Evolutionary conservation across 192 early-diverging fungal species (phyloP).

Genomic region (Backusella mclennaniae): DNA sequence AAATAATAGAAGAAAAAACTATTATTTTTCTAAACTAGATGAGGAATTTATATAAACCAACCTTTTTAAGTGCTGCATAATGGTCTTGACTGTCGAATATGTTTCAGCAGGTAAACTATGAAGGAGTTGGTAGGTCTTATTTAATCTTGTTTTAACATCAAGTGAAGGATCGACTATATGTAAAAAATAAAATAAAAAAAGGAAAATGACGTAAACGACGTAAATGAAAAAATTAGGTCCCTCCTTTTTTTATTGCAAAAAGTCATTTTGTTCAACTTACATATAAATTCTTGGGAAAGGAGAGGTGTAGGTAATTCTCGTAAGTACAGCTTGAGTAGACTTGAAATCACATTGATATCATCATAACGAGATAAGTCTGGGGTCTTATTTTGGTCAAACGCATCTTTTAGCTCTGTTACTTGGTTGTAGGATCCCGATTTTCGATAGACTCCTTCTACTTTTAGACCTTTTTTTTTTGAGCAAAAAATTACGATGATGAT

Average conservation of each 20-base stretch:
- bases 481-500: neutral
- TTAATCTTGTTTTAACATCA: neutral
- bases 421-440: constrained; percentile 71
- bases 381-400: constrained; percentile 51
- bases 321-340: constrained; percentile 77
- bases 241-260: neutral
- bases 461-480: constrained; percentile 36
- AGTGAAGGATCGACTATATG: neutral
- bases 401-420: constrained; percentile 57
- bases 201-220: neutral
- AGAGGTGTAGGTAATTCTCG: constrained; percentile 69
- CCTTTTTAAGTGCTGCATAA: constrained; percentile 66
- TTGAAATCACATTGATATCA: constrained; percentile 72
- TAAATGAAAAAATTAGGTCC: neutral
- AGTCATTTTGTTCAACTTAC: neutral
- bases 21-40: neutral
- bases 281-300: constrained; percentile 36
- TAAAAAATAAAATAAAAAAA: neutral
- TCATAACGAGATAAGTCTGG: constrained; percentile 45
- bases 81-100: constrained; percentile 56
- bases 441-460: constrained; percentile 77
- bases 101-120: constrained; percentile 56
- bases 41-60: constrained; percentile 9
- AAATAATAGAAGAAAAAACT: neutral
- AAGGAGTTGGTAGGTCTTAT: constrained; percentile 14